Conservation (phyloP, 371 early-diverging fungal species). For the Saksenaea oblongispora region DNA sequence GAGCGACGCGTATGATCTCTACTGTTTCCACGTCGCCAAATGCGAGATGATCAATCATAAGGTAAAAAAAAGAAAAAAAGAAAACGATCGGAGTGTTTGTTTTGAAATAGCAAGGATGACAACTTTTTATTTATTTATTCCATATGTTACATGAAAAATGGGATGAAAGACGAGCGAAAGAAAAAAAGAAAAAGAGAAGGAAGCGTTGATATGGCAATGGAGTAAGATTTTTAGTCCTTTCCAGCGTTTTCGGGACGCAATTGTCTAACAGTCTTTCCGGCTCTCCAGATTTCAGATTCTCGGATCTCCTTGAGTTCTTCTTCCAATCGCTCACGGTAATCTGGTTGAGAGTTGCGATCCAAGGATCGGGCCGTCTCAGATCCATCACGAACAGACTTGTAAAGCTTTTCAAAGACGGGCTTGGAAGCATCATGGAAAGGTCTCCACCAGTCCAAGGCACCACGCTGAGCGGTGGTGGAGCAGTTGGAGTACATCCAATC, state of each 20-base stretch:
- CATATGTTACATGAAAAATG: no score
- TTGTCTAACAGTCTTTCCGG: constrained; percentile 90
- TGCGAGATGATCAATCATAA: no score
- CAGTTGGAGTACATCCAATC: constrained; percentile 98
- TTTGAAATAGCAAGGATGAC: no score
- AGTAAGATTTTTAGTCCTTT: constrained; percentile 32
- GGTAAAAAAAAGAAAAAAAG: no score
- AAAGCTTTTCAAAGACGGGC: constrained; percentile 93
- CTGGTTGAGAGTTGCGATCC: constrained; percentile 84
- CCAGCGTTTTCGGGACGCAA: constrained; percentile 79
- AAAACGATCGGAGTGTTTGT: no score
- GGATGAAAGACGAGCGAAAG: background rate
- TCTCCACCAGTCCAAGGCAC: constrained; percentile 97
- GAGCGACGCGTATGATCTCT: no score
- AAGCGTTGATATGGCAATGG: background rate
- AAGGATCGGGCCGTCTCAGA: constrained; percentile 88
- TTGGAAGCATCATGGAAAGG: constrained; percentile 91
- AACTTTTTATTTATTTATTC: no score
- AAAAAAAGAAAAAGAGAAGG: background rate
- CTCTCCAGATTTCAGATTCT: constrained; percentile 64
- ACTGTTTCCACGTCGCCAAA: no score
- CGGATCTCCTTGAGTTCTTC: constrained; percentile 86
- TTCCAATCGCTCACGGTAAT: constrained; percentile 93
- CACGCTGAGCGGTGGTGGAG: constrained; percentile 94
- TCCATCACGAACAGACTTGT: constrained; percentile 87